Evolutionary conservation across 495 filamentous ascomycete genomes (phyloP), one percentile per base, ranked within the genome.

Genomic region (Hyaloscypha variabilis): DNA sequence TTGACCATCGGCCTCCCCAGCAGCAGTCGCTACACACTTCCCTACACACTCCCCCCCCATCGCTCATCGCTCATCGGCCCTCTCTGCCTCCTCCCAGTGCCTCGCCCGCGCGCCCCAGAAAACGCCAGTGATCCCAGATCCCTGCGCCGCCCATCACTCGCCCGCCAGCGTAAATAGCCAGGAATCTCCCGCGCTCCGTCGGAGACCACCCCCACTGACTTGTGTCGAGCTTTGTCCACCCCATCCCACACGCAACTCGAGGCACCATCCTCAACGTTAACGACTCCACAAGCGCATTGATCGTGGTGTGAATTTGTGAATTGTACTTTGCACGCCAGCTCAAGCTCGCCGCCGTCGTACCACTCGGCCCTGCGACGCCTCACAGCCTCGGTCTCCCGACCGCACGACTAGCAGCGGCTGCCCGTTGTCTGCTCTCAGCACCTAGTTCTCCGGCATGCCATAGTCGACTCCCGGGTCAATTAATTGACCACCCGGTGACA

Each of bases 401-500:
- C 28, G 23, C 14, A 3, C 8, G 56, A 58, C 26, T 17, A 10
- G 55, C 55, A 58, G 55, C 17, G 13, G 19, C 26, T 58, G 26
- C 26, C 53, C 39, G 39, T 46, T 17, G 39, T 46, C 39, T 46
- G 39, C 39, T 46, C 3, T 10, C 13, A 3, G 11, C 10, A 10
- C 39, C 31, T 24, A 36, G 14, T 52, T 62, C 28, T 57, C 58
- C 65, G 69, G 69, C 62, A 71, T 71, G 69, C 62, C 59, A 65
- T 65, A 71, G 65, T 46, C 23, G 62, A 19, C 34, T 60, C 42
- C 55, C 59, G 26, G 69, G 62, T 66, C 66, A 68, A 68, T 66
- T 63, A 68, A 68, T 68, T 71, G 69, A 66, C 65, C 65, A 19
- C 57, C 62, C 62, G 68, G 46, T 67, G 42, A 46, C 57, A 58